phyloP scores from a whole-genome alignment of 2,329 filamentous ascomycete species.

The Periglandula ipomoeae region DNA sequence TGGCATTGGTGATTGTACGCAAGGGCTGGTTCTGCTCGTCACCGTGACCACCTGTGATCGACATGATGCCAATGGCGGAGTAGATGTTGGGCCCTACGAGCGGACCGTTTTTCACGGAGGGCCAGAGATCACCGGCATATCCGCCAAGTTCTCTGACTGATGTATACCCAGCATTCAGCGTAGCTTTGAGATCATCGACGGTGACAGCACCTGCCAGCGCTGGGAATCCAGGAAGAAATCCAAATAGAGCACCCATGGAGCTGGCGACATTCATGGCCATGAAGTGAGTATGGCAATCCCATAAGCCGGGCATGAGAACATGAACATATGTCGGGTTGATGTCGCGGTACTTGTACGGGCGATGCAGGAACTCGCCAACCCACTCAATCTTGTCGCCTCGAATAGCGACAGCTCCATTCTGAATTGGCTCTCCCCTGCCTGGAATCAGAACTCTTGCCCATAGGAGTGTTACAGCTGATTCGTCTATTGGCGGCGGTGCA shows the following conservation, averaged over 20 bases:
- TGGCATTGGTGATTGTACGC: slow-evolving; percentile 20
- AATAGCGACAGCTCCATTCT: slow-evolving; percentile 26
- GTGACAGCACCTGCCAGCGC: slow-evolving; percentile 11
- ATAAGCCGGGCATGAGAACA: slow-evolving; percentile 41
- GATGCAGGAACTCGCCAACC: slow-evolving; percentile 19
- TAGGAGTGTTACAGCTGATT: slow-evolving; percentile 13
- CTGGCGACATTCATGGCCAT: slow-evolving; percentile 20
- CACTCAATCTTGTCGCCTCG: slow-evolving; percentile 28
- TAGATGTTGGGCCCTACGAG: slow-evolving; percentile 41
- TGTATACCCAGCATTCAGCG: slow-evolving; percentile 38
- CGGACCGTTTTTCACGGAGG: slow-evolving; percentile 32
- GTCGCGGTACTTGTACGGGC: slow-evolving; percentile 11
- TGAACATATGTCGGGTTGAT: slow-evolving; percentile 28
- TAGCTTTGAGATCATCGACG: slow-evolving; percentile 23
- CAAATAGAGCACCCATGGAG: neutral
- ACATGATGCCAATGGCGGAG: slow-evolving; percentile 32
- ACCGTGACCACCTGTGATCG: slow-evolving; percentile 39
- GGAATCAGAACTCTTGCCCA: slow-evolving; percentile 26
- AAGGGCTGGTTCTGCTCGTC: slow-evolving; percentile 27
- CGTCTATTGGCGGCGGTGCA: slow-evolving; percentile 2
- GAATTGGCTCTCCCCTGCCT: slow-evolving; percentile 25
- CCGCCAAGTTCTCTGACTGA: slow-evolving; percentile 40
- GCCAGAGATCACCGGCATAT: slow-evolving; percentile 33
- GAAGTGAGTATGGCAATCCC: slow-evolving; percentile 44
- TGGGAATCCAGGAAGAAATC: slow-evolving; percentile 9